Conservation (phyloP, 192 early-diverging fungal genomes). For the Jimgerdemannia flammicorona region DNA sequence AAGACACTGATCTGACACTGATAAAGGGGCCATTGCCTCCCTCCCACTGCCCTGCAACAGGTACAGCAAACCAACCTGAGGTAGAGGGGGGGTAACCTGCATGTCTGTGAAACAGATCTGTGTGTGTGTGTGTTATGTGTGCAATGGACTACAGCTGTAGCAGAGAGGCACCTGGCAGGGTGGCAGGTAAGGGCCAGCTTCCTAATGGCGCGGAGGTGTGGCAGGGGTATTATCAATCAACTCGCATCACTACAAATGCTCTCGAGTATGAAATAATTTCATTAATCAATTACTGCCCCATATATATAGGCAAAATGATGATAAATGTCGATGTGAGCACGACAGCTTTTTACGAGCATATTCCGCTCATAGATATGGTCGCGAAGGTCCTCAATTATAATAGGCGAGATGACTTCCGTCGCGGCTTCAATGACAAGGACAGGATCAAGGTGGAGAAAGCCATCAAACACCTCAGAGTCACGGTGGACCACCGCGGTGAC, state of each 20-base stretch:
- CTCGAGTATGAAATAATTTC: conserved; percentile 2
- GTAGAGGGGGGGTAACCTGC: too few relatives aligned
- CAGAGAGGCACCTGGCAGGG: too few relatives aligned
- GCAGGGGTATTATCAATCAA: conserved; percentile 90
- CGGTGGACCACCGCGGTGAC: conserved; percentile 59
- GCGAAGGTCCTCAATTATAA: conserved; percentile 56
- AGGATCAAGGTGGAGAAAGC: conserved; percentile 42
- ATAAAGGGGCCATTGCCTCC: too few relatives aligned
- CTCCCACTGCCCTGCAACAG: too few relatives aligned
- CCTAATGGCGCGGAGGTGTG: conserved; percentile 84
- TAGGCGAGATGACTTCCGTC: conserved; percentile 40
- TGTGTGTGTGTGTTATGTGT: too few relatives aligned
- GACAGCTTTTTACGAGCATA: conserved; percentile 65
- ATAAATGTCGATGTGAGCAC: conserved; percentile 72
- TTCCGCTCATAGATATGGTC: conserved; percentile 69
- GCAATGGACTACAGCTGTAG: too few relatives aligned
- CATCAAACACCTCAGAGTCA: conserved; percentile 50
- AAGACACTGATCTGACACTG: too few relatives aligned
- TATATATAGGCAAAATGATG: conserved; percentile 40
- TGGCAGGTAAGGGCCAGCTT: conserved; percentile 33
- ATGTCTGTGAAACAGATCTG: too few relatives aligned
- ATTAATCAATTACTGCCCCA: conserved; percentile 5
- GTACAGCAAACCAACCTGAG: too few relatives aligned
- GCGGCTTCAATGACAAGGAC: conserved; percentile 41
- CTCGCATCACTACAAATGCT: conserved; percentile 23